Conservation (phyloP, 208 protist genomes). For the Leishmania amazonensis region DNA sequence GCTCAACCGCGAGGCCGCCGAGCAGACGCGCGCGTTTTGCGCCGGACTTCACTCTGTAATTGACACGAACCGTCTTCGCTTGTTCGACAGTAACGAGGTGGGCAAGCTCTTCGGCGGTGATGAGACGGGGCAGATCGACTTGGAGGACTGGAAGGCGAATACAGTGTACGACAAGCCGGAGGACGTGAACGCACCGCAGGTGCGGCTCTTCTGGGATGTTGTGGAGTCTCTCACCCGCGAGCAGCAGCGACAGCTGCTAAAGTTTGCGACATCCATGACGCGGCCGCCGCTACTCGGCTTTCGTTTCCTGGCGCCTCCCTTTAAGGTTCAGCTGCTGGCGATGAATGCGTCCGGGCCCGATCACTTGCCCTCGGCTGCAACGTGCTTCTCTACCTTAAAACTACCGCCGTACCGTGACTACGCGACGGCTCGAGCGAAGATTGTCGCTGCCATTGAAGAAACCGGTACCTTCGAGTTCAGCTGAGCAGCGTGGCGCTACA, state of each 20-base stretch:
- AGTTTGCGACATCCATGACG: conserved; percentile 88
- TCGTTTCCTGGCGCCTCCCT: conserved; percentile 85
- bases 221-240: conserved; percentile 69
- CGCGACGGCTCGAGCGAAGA: conserved; percentile 74
- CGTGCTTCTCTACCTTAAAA: conserved; percentile 95
- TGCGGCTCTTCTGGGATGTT: conserved; percentile 90
- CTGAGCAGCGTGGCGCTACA: conserved; percentile 24
- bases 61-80: conserved; percentile 54
- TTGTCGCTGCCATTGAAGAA: conserved; percentile 89
- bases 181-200: conserved; percentile 54
- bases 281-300: conserved; percentile 94
- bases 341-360: conserved; percentile 34
- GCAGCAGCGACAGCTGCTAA: conserved; percentile 83
- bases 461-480: conserved; percentile 87
- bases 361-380: conserved; percentile 89
- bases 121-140: conserved; percentile 70
- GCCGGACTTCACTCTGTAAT: conserved; percentile 79
- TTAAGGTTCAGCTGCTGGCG: conserved; percentile 80
- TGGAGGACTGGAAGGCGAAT: conserved; percentile 88
- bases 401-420: conserved; percentile 83
- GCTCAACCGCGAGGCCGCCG: conserved; percentile 87
- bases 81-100: conserved; percentile 92
- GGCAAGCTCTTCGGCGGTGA: conserved; percentile 85
- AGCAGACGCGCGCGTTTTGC: conserved; percentile 85
- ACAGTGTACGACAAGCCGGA: conserved; percentile 79